Evolutionary conservation across 2,329 filamentous ascomycete genomes (phyloP), one percentile per base, ranked within the genome.

Genomic region (Aspergillus fructus): DNA sequence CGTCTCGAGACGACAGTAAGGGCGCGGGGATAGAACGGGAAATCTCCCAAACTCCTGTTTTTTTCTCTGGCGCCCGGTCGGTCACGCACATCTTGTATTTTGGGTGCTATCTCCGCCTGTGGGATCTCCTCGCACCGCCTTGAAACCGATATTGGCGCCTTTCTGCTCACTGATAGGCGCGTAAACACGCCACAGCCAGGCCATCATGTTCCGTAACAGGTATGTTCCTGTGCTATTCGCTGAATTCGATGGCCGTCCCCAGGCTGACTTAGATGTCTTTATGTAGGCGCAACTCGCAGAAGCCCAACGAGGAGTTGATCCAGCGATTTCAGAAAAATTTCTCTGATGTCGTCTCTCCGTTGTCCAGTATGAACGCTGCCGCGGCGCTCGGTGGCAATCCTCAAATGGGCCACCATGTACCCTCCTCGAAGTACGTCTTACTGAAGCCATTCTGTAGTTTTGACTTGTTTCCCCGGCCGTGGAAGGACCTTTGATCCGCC

Each of bases 311-410:
- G 71, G 90, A 93, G 68, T 83, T 96, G 70, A 87, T 94, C 73
- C 87, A 87, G 76, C 87, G 86, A 73, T 96, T 96, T 78, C 90
- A 90, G 74, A 85, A 90, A 68, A 87, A 85, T 65, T 96, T 96
- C 69, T 89, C 91, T 47, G 86, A 93, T 53, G 45, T 51, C 67
- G 80, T 96, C 60, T 79, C 83, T 56, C 78, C 57, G 68, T 81
- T 53, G 67, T 78, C 64, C 67, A 72, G 65, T 68, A 77, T 68
- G 68, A 77, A 62, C 62, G 64, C 58, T 48, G 52, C 39, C 11
- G 39, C 60, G 27, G 27, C 27, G 27, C 27, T 30, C 67, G 69
- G 23, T 50, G 66, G 43, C 59, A 58, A 24, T 19, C n/a, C 56
- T 55, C 68, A 65, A 19, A 50, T 57, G 15, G 64, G 65, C 37